Evolutionary conservation across 177 flowering plant species (phyloP).

Genomic region (Tripterygium wilfordii): DNA sequence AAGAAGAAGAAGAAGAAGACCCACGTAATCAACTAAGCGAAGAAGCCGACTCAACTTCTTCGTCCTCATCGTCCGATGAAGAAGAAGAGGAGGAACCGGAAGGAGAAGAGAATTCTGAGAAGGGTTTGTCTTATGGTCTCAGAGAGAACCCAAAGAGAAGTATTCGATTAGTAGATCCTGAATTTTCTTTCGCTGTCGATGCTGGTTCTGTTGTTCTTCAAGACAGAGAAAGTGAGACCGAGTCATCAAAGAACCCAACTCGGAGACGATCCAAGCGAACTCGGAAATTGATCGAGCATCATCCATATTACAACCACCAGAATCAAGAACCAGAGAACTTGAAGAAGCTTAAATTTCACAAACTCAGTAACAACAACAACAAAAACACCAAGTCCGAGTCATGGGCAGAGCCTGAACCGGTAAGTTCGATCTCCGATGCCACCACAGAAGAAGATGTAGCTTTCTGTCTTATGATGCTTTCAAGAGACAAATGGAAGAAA

Average conservation of each 20-base stretch:
- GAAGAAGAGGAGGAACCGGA: slow-evolving; percentile 36
- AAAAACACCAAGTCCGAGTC: slow-evolving; percentile 15
- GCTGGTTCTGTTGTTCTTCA: slow-evolving; percentile 43
- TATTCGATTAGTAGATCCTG: slow-evolving; percentile 40
- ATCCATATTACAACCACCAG: slow-evolving; percentile 1
- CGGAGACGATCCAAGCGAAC: slow-evolving; percentile 50
- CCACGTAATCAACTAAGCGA: slow-evolving; percentile 7
- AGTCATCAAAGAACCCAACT: slow-evolving; percentile 46
- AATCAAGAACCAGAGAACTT: slow-evolving; percentile 1
- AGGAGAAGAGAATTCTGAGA: slow-evolving; percentile 28
- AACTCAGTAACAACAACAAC: not conserved
- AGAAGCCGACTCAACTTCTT: slow-evolving; percentile 12
- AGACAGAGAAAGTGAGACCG: slow-evolving; percentile 77
- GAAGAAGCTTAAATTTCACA: slow-evolving; percentile 8
- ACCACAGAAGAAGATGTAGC: slow-evolving; percentile 75
- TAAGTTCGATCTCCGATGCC: slow-evolving; percentile 61
- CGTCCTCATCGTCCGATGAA: slow-evolving; percentile 23
- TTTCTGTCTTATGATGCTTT: slow-evolving; percentile 69
- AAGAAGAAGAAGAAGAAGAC: slow-evolving; percentile 1
- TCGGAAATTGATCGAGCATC: slow-evolving; percentile 13
- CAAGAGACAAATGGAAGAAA: slow-evolving; percentile 51
- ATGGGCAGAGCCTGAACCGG: slow-evolving; percentile 35
- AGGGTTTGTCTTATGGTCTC: slow-evolving; percentile 24
- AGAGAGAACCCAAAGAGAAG: slow-evolving; percentile 66
- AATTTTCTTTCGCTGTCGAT: slow-evolving; percentile 41